Percentiles rank a stretch among this genome's conserved stretches.
phyloP scores from a whole-genome alignment of 75 land plant genomes.

The Cunninghamia lanceolata region DNA sequence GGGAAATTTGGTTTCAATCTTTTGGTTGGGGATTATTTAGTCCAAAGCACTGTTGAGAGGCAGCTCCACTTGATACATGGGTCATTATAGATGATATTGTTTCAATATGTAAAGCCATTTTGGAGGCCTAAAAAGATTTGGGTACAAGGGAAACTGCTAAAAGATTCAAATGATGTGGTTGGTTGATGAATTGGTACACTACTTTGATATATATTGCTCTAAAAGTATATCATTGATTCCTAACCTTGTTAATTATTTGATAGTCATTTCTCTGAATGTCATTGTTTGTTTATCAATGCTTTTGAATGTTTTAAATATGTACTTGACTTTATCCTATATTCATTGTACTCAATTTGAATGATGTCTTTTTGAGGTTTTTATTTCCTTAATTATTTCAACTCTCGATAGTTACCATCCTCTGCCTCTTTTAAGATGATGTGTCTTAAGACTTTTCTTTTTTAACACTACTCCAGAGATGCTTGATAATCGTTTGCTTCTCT shows the following conservation, averaged over 20 bases:
- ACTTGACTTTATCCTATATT: neutral
- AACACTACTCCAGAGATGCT: neutral
- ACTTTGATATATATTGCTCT: neutral
- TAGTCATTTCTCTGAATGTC: no score
- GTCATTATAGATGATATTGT: no score
- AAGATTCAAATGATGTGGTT: conserved; percentile 99
- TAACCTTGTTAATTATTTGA: neutral
- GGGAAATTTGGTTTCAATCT: conserved; percentile 93
- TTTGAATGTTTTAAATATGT: neutral
- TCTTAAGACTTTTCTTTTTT: neutral
- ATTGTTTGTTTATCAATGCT: no score
- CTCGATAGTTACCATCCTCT: neutral
- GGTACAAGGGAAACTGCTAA: conserved; percentile 92
- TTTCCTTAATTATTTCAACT: neutral
- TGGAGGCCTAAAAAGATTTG: conserved; percentile 86
- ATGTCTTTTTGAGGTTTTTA: no score
- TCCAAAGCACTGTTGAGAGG: conserved; percentile 90
- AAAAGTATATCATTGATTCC: neutral
- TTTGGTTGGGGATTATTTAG: conserved; percentile 95
- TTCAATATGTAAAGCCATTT: no score
- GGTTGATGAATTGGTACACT: no score
- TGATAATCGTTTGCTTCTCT: neutral
- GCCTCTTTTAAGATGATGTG: neutral
- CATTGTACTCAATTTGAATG: neutral
- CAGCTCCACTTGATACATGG: conserved; percentile 94